phyloP scores from a whole-genome alignment of 2,329 filamentous ascomycete genomes.

The Diaporthe aspalathi region DNA sequence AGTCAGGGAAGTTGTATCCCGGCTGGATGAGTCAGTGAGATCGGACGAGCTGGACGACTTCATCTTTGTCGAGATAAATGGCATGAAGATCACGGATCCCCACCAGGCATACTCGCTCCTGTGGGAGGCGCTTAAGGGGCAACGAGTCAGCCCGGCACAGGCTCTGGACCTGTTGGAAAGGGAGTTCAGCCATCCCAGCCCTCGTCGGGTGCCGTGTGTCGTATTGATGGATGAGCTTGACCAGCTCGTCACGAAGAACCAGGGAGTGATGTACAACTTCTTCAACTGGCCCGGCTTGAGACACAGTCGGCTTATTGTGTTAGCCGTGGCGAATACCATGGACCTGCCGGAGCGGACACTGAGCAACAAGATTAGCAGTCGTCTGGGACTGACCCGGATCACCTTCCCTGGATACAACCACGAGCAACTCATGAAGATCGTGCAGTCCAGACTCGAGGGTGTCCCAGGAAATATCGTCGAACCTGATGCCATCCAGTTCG shows the following conservation, averaged over 20 bases:
- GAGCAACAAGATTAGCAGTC: conserved; percentile 98
- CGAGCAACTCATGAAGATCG: conserved; percentile 96
- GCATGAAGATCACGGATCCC: conserved; percentile 99
- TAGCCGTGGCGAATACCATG: conserved; percentile 99
- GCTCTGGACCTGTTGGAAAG: conserved; percentile 90
- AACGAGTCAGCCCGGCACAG: conserved; percentile 91
- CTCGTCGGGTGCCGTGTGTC: conserved; percentile 91
- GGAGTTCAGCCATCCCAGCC: conserved; percentile 92
- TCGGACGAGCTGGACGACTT: conserved; percentile 97
- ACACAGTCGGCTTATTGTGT: conserved; percentile 92
- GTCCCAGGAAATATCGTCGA: conserved; percentile 92
- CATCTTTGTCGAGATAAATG: conserved; percentile 99
- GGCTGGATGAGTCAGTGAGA: conserved; percentile 86
- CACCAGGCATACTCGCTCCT: conserved; percentile 95
- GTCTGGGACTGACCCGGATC: conserved; percentile 87
- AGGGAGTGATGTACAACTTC: conserved; percentile 99
- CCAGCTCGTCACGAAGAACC: conserved; percentile 96
- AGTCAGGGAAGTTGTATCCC: conserved; percentile 91
- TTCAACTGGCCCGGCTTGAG: conserved; percentile 98
- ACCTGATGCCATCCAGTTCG: conserved; percentile 93
- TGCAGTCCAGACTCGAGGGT: conserved; percentile 90
- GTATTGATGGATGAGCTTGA: conserved; percentile 99
- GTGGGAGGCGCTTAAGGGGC: conserved; percentile 95
- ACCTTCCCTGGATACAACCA: conserved; percentile 98
- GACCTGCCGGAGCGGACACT: conserved; percentile 95